Percentiles rank a stretch among this genome's conserved stretches.
Conservation (phyloP, 208 protist species). For the Trypanosoma congolense region DNA sequence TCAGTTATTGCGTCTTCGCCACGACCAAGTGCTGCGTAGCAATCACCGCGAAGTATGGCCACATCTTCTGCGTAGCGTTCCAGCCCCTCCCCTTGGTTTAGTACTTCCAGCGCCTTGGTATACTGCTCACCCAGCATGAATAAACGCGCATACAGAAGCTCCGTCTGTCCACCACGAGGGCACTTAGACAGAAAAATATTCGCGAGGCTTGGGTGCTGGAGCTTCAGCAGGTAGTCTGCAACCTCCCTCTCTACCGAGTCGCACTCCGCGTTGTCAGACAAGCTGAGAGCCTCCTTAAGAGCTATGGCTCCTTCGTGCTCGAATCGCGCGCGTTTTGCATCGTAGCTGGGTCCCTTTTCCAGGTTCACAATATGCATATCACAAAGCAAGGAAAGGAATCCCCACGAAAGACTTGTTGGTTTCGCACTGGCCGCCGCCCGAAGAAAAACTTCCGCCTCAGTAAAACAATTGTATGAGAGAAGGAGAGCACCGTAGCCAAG, state of each 20-base stretch:
- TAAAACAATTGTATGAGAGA: slow-evolving; percentile 61
- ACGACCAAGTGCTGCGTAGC: slow-evolving; percentile 46
- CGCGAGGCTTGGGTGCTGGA: slow-evolving; percentile 69
- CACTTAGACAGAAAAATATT: slow-evolving; percentile 68
- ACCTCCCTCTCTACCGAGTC: slow-evolving; percentile 26
- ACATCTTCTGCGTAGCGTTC: slow-evolving; percentile 28
- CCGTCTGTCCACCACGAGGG: slow-evolving; percentile 30
- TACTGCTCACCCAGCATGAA: slow-evolving; percentile 73
- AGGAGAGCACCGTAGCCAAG: slow-evolving; percentile 80
- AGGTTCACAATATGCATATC: slow-evolving; percentile 47
- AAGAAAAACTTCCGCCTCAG: slow-evolving; percentile 85
- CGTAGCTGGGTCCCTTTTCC: slow-evolving; percentile 39
- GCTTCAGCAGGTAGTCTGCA: slow-evolving; percentile 46
- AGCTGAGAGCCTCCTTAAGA: slow-evolving; percentile 40
- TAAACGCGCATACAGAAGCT: slow-evolving; percentile 71
- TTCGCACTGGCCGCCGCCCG: slow-evolving; percentile 66
- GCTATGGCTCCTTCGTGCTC: slow-evolving; percentile 50
- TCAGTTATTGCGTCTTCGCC: slow-evolving; percentile 36
- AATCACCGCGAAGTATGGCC: slow-evolving; percentile 59
- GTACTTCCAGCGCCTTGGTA: slow-evolving; percentile 41
- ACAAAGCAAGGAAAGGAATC: slow-evolving; percentile 55
- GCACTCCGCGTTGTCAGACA: slow-evolving; percentile 15
- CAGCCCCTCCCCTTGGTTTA: slow-evolving; percentile 24
- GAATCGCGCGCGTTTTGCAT: slow-evolving; percentile 39
- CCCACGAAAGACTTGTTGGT: slow-evolving; percentile 58